Base-by-base conservation (phyloP, 805 yeast genomes). In the Wickerhamomyces ciferrii region DNA sequence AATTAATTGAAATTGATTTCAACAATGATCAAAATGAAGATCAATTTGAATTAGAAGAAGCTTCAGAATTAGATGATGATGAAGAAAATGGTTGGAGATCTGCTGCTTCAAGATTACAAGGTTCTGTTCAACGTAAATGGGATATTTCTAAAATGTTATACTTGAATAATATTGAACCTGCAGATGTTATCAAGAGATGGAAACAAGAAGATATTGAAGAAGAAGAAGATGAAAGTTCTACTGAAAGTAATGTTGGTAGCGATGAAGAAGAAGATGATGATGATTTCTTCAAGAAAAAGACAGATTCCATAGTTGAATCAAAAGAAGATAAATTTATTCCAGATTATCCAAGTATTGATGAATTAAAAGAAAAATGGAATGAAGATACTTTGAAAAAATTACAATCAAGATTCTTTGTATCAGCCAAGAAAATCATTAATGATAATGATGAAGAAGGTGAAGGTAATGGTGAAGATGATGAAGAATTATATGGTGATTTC, bases 71-170 rank as follows among this genome's bases (percentile, higher is more conserved):
- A 34, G 71, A 65, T 39, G 66, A 66, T 21, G 76, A 68, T 7
- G 70, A 62, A 3, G 35, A 31, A 10, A 69, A 61, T 6, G 67
- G 62, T 18, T 71, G 72, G 67, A 52, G 60, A 34, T 25, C 51
- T 11, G 70, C 85, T 36, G 96, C 96, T 1, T 61, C 79, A 5
- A 81, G 75, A 54, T 69, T 87, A 48, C 71, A 77, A 50, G 77
- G 84, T n/a, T 53, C 76, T 5, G 60, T 67, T 48, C 70, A 66
- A 60, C 78, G 72, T 66, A 72, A 70, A 48, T 87, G 95, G 91
- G 87, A 92, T 63, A 79, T 92, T 50, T 82, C 84, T 55, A 87
- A 86, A 59, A 68, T 92, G 46, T 69, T 94, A 5, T 92, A 94
- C 63, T 74, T 86, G 78, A 81, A 84, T 47, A 84, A 87, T 54